Conservation (phyloP, 768 basidiomycete genomes). For the Collybiopsis confluens region DNA sequence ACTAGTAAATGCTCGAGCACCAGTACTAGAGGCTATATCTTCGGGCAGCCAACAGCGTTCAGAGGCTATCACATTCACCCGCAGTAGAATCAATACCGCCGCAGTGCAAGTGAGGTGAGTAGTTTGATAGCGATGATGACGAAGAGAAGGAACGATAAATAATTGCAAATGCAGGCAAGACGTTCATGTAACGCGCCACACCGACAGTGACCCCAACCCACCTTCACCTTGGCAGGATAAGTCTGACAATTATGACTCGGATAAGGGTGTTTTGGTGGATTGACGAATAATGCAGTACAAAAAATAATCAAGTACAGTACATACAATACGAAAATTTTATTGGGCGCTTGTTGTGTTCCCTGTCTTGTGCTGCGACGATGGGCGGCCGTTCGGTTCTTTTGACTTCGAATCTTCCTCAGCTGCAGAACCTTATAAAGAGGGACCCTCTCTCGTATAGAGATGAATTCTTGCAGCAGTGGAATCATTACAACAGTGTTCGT, state of each 20-base stretch:
- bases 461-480: constrained; percentile 96
- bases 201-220: neutral
- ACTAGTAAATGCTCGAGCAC: neutral
- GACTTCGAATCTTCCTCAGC: constrained; percentile 86
- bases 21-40: neutral
- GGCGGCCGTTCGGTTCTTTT: constrained; percentile 69
- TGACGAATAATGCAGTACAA: too few species aligned
- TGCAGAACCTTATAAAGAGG: constrained; percentile 96
- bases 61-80: constrained; percentile 2
- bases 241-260: neutral
- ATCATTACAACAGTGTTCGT: constrained; percentile 84
- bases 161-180: neutral
- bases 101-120: constrained; percentile 3
- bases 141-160: neutral
- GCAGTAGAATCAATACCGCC: neutral
- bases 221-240: neutral
- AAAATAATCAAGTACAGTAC: too few species aligned
- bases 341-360: neutral
- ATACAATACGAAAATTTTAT: too few species aligned
- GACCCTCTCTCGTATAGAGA: constrained; percentile 88
- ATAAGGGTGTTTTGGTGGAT: neutral
- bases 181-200: neutral
- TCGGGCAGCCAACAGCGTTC: neutral
- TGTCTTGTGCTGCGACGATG: neutral
- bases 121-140: neutral